These are phyloP conservation scores for Stipa capillata DNA, from an alignment of 176 grass and related monocot genomes.

Conservation along the genomic window DNA sequence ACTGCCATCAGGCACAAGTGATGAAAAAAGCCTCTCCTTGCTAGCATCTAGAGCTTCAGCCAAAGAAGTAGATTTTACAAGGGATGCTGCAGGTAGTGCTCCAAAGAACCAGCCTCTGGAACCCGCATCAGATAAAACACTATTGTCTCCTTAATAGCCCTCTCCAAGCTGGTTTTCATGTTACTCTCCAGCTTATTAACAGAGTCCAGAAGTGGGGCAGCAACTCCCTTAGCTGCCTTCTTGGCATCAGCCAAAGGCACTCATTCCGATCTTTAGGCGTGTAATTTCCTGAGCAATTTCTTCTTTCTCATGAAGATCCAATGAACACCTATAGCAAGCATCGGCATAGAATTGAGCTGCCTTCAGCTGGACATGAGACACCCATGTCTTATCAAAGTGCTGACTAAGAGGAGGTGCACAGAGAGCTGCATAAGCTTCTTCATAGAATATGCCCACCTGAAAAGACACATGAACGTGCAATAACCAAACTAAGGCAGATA, in stretches of 20 bases:
- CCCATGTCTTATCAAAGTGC: conserved; percentile 95
- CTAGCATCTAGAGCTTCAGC: conserved; percentile 88
- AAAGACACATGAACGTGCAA: too few species aligned
- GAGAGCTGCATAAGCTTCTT: conserved; percentile 84
- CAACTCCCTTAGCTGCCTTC: conserved; percentile 74
- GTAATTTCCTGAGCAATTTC: conserved; percentile 95
- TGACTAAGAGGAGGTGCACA: conserved; percentile 62
- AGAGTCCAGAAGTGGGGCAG: conserved; percentile 67
- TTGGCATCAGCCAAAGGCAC: conserved; percentile 83
- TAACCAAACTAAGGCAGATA: conserved; percentile 10
- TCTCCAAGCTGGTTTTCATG: conserved; percentile 89
- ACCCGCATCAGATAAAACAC: conserved; percentile 97
- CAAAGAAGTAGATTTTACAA: conserved; percentile 72
- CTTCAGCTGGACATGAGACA: conserved; percentile 93
- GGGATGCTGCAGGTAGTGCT: conserved; percentile 63
- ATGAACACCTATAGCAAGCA: conserved; percentile 82
- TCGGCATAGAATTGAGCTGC: conserved; percentile 93
- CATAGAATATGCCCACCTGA: conserved; percentile 93
- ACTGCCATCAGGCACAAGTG: conserved; percentile 87
- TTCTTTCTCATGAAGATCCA: conserved; percentile 92
- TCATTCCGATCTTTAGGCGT: conserved; percentile 80
- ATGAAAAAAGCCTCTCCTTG: conserved; percentile 88
- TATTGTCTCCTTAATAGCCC: conserved; percentile 86
- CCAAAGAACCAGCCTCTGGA: conserved; percentile 70
- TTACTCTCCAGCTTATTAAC: conserved; percentile 73